These are phyloP conservation scores for Hericium alpestre DNA, from an alignment of 768 basidiomycete genomes.

Conservation along the genomic window DNA sequence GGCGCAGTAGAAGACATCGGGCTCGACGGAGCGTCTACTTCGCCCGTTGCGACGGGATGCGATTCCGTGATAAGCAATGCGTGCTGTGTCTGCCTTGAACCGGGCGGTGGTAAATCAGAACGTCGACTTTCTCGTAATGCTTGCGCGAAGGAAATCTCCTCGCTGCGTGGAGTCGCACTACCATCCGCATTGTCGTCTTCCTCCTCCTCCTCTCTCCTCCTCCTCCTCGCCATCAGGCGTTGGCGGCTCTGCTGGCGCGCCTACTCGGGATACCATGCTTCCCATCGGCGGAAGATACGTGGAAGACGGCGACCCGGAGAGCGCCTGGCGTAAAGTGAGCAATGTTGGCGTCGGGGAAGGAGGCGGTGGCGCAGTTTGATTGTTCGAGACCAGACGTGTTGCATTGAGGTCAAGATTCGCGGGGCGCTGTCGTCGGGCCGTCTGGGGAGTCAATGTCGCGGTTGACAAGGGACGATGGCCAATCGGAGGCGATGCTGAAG, in stretches of 20 bases:
- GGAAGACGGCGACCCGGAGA: constrained; percentile 35
- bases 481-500: constrained; percentile 9
- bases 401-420: constrained; percentile 52
- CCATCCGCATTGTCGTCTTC: constrained; percentile 7
- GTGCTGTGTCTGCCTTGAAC: constrained; percentile 53
- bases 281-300: constrained; percentile 6
- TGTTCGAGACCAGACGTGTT: constrained; percentile 9
- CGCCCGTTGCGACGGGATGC: constrained; percentile 25
- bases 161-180: constrained; percentile 27
- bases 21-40: constrained; percentile 33
- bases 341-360: constrained; percentile 57
- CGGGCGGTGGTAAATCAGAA: constrained; percentile 63
- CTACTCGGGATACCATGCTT: constrained; percentile 5
- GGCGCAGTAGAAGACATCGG: constrained; percentile 36
- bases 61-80: constrained; percentile 53
- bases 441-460: constrained; percentile 11
- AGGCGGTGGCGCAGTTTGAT: constrained; percentile 25
- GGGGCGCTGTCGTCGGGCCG: constrained; percentile 40
- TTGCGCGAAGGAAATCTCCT: constrained; percentile 62
- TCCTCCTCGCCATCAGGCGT: constrained; percentile 25
- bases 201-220: constrained; percentile 24
- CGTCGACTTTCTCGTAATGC: constrained; percentile 71
- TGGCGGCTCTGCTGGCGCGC: constrained; percentile 4
- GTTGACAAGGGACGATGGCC: constrained; percentile 6
- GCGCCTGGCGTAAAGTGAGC: constrained; percentile 54